Evolutionary conservation across 2,329 filamentous ascomycete genomes (phyloP).

Genomic region (Neophaeococcomyces aloes): DNA sequence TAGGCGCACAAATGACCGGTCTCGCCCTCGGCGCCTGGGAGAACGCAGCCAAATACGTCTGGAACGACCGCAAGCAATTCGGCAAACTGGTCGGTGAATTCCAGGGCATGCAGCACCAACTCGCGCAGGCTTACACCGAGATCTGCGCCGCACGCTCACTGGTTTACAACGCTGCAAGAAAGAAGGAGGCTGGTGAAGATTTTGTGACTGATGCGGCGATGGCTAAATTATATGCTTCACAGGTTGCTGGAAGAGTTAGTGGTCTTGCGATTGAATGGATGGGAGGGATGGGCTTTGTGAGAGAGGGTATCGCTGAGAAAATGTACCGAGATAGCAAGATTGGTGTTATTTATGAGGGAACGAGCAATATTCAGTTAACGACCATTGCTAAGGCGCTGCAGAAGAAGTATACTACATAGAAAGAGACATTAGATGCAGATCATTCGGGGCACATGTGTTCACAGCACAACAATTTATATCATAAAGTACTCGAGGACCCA

Average conservation of each 20-base stretch:
- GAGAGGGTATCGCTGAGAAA: constrained; percentile 95
- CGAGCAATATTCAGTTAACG: constrained; percentile 56
- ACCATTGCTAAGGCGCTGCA: constrained; percentile 63
- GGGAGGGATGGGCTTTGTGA: constrained; percentile 97
- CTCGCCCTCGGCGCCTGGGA: constrained; percentile 89
- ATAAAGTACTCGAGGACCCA: too few relatives aligned
- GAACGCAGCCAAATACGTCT: constrained; percentile 88
- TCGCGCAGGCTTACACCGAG: constrained; percentile 90
- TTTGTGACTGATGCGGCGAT: constrained; percentile 95
- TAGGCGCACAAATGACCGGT: constrained; percentile 97
- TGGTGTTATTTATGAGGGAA: constrained; percentile 89
- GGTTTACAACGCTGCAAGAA: constrained; percentile 90
- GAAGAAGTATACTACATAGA: constrained; percentile 53
- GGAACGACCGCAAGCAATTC: constrained; percentile 98
- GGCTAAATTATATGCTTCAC: constrained; percentile 91
- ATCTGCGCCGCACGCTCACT: constrained; percentile 83
- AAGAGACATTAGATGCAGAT: neutral
- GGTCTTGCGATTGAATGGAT: constrained; percentile 94
- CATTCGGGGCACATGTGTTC: too few relatives aligned
- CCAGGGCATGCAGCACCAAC: constrained; percentile 98
- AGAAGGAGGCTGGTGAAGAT: constrained; percentile 94
- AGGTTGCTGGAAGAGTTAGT: constrained; percentile 80
- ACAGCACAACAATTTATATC: too few relatives aligned
- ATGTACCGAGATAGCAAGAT: constrained; percentile 98
- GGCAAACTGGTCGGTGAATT: constrained; percentile 88